Conservation (phyloP, 108 stramenopile species). For the Nannochloropsis salina region DNA sequence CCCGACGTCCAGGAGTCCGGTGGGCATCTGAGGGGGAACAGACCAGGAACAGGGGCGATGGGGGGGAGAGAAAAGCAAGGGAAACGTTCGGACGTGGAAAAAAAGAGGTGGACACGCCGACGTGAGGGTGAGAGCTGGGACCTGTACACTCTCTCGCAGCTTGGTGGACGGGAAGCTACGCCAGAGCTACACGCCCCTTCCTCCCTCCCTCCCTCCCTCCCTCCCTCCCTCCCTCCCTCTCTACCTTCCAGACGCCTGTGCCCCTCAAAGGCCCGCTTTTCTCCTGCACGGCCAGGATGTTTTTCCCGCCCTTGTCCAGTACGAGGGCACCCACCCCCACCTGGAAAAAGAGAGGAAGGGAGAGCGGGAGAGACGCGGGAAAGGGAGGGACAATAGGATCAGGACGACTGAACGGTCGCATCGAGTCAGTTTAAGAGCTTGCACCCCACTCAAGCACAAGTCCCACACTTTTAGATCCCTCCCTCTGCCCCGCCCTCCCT, state of each 20-base stretch:
- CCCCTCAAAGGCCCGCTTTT: conserved; percentile 35
- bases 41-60: background rate
- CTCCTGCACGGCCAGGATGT: background rate
- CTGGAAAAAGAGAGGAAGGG: background rate
- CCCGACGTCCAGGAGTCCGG: conserved; percentile 33
- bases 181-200: too few species aligned
- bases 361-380: background rate
- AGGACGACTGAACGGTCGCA: background rate
- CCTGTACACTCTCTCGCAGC: background rate
- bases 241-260: conserved; percentile 47
- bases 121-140: background rate
- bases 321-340: background rate
- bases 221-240: conserved; percentile 23
- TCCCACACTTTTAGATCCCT: conserved; percentile 1
- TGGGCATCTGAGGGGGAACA: background rate
- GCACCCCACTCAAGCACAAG: conserved; percentile 34
- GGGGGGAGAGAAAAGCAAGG: background rate
- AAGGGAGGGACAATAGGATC: background rate
- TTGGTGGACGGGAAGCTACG: too few species aligned
- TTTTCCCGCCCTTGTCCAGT: background rate
- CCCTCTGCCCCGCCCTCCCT: conserved; percentile 25
- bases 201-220: background rate
- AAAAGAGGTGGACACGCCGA: background rate
- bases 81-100: background rate
- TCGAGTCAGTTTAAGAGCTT: background rate